Evolutionary conservation across 2,329 filamentous ascomycete genomes (phyloP), one percentile per base, ranked within the genome.

Genomic region (Stenocarpella maydis): DNA sequence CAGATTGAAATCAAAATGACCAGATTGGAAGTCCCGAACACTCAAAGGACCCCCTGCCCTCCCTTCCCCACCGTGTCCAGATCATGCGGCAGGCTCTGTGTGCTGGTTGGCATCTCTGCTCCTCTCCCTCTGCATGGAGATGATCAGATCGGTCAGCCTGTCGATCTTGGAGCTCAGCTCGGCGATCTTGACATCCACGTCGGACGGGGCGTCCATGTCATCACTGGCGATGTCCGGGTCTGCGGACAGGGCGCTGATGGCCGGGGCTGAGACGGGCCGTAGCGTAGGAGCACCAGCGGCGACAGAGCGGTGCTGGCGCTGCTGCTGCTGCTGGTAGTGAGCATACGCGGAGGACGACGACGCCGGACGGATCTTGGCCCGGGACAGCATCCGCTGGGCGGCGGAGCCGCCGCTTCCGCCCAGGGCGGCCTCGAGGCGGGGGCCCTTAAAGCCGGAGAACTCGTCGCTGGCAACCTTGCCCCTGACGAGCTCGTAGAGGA

Each of bases 401-500:
- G 39, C 52, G 50, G 31, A 21, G 19, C 43, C 31, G 58, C 50
- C 60, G 41, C 37, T 34, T 12, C 34, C 34, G 17, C 26, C 41
- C 24, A 24, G 24, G 52, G 37, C 49, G 2, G 26, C 34, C 21
- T 49, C 58, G 24, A 69, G 73, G 9, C 78, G 79, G 0, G 83
- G 83, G 3, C 84, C 87, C 74, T 82, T 83, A 78, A 84, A 86
- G 34, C 80, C 83, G 69, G 81, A 82, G 72, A 82, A 85, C 64
- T 83, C 83, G 63, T 84, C 83, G 15, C 78, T 74, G 15, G 76
- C 71, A 9, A 81, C 74, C 63, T 80, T 81, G 68, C 78, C 78
- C 26, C 79, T 78, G 54, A 87, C 72, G 74, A 82, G 82, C 79
- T 93, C 91, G 77, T 91, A 94, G n/a, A 85, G 75, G 78, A 87